Percentiles rank a stretch among this genome's conserved stretches.
phyloP scores from a whole-genome alignment of 2,329 filamentous ascomycete genomes.

The Aspergillus aculeatinus region DNA sequence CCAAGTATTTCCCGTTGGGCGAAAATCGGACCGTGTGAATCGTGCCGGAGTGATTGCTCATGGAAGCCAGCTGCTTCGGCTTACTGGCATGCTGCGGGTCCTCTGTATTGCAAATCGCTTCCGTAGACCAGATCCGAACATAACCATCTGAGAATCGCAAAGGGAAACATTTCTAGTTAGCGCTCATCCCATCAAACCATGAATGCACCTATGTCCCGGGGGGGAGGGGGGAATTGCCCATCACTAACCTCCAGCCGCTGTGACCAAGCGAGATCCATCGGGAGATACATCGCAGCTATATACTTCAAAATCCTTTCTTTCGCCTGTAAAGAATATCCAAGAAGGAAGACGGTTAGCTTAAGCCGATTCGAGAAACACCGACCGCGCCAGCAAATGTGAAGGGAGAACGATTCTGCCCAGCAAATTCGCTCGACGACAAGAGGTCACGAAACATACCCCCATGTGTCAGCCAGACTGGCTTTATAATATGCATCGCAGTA shows the following conservation, averaged over 20 bases:
- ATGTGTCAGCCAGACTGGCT: slow-evolving; percentile 94
- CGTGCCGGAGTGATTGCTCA: slow-evolving; percentile 97
- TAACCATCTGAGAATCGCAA: slow-evolving; percentile 68
- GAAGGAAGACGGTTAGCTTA: slow-evolving; percentile 17
- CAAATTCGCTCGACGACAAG: not conserved
- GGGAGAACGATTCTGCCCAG: slow-evolving; percentile 2
- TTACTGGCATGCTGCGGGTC: slow-evolving; percentile 68
- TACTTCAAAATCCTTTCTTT: slow-evolving; percentile 97
- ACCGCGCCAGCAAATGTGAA: not conserved
- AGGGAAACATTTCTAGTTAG: slow-evolving; percentile 12
- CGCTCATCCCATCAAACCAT: not conserved
- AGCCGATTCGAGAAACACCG: not conserved
- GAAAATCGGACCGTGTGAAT: slow-evolving; percentile 98
- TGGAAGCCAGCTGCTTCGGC: slow-evolving; percentile 91
- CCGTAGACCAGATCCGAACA: slow-evolving; percentile 96
- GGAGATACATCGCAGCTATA: slow-evolving; percentile 98
- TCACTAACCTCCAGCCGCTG: slow-evolving; percentile 79
- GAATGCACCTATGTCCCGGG: not conserved
- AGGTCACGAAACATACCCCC: slow-evolving; percentile 58
- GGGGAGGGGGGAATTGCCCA: not conserved
- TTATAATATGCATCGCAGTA: slow-evolving; percentile 74
- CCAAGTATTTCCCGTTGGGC: slow-evolving; percentile 88
- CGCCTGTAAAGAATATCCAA: slow-evolving; percentile 55
- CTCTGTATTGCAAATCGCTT: slow-evolving; percentile 80
- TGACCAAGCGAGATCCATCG: slow-evolving; percentile 86